phyloP scores from a whole-genome alignment of 768 basidiomycete species.

The Phaffia tasmanica region DNA sequence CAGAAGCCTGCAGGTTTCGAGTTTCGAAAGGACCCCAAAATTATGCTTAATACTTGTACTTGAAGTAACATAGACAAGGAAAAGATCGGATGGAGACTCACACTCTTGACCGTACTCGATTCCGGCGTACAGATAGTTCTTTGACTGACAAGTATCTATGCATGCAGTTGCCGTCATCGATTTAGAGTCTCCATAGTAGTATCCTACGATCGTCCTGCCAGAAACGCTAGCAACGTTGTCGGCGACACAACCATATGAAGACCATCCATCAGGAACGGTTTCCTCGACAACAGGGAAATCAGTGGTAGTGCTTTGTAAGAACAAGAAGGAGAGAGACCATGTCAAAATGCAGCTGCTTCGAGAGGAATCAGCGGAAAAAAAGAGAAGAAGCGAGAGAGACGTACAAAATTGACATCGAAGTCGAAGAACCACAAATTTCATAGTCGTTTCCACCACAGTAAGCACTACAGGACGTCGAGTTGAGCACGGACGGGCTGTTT shows the following conservation, averaged over 20 bases:
- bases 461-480: not conserved
- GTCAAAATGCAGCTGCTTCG: not conserved
- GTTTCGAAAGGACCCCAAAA: too few relatives aligned
- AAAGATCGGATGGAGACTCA: not conserved
- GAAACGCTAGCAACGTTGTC: too few relatives aligned
- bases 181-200: too few relatives aligned
- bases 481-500: slow-evolving; percentile 35
- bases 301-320: too few relatives aligned
- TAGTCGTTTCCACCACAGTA: slow-evolving; percentile 27
- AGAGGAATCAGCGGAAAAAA: not conserved
- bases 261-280: too few relatives aligned
- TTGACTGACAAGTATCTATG: slow-evolving; percentile 6
- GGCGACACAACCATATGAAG: too few relatives aligned
- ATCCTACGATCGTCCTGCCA: too few relatives aligned
- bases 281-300: too few relatives aligned
- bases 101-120: slow-evolving; percentile 32
- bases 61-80: not conserved
- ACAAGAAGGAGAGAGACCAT: too few relatives aligned
- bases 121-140: slow-evolving; percentile 34
- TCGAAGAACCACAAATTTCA: slow-evolving; percentile 37
- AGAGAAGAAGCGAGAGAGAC: not conserved
- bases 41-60: not conserved
- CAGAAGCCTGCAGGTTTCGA: not conserved
- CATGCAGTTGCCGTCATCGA: not conserved
- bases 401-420: slow-evolving; percentile 31